These are phyloP conservation scores for Boehmeria nivea DNA, from an alignment of 306 rosid species.

Conservation along the genomic window DNA sequence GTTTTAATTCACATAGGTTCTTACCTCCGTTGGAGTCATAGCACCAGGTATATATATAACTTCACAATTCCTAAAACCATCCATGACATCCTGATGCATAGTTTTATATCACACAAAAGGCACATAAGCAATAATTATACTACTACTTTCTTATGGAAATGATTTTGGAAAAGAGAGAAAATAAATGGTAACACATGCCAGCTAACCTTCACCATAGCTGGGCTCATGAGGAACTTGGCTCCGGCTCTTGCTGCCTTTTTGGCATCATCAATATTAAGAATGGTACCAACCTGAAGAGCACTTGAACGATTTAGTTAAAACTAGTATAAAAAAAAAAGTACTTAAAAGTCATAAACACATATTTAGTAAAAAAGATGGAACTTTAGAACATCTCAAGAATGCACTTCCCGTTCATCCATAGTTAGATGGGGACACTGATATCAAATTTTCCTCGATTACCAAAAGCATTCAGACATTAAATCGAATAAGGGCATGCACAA, in stretches of 20 bases:
- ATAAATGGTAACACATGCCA: background rate
- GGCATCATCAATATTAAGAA: slow-evolving; percentile 74
- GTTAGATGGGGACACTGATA: too few species aligned
- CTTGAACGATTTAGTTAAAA: too few species aligned
- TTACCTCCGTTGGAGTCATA: slow-evolving; percentile 97
- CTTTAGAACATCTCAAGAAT: too few species aligned
- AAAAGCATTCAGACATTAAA: too few species aligned
- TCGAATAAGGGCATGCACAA: too few species aligned
- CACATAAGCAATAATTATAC: background rate
- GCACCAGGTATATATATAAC: slow-evolving; percentile 78
- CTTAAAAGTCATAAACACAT: too few species aligned
- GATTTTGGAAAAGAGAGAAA: background rate
- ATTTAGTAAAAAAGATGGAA: too few species aligned
- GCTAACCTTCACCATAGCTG: slow-evolving; percentile 65
- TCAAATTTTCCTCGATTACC: too few species aligned
- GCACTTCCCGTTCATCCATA: too few species aligned
- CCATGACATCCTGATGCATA: slow-evolving; percentile 59
- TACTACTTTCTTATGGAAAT: too few species aligned
- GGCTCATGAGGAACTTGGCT: slow-evolving; percentile 92
- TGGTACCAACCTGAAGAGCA: slow-evolving; percentile 78
- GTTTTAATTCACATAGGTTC: slow-evolving; percentile 7
- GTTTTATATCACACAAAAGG: background rate
- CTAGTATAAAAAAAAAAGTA: background rate
- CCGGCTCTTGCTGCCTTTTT: slow-evolving; percentile 61
- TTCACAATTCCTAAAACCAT: slow-evolving; percentile 34